These are phyloP conservation scores for Candida orba DNA, from an alignment of 805 yeast species.

Conservation along the genomic window DNA sequence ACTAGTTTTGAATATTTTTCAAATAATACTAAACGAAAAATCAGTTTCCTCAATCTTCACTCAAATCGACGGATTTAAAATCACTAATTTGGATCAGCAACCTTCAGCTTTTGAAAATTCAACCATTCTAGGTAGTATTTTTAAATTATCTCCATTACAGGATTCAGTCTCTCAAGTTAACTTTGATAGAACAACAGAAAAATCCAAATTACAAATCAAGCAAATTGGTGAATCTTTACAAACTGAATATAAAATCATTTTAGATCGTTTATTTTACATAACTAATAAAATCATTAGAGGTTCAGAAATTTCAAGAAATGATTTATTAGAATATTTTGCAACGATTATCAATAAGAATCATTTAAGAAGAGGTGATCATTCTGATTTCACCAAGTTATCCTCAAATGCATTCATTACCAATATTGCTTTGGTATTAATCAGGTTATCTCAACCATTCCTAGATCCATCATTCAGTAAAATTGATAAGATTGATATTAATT, in stretches of 20 bases:
- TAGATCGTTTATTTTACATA: slow-evolving; percentile 62
- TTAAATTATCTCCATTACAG: slow-evolving; percentile 67
- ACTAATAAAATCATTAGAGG: slow-evolving; percentile 72
- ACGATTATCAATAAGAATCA: slow-evolving; percentile 75
- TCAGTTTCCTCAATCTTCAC: slow-evolving; percentile 55
- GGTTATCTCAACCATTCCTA: slow-evolving; percentile 77
- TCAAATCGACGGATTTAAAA: slow-evolving; percentile 45
- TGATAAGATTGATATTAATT: slow-evolving; percentile 69
- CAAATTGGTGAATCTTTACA: slow-evolving; percentile 54
- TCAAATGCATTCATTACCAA: slow-evolving; percentile 81
- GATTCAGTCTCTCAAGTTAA: slow-evolving; percentile 44
- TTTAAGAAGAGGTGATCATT: slow-evolving; percentile 79
- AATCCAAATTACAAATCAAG: slow-evolving; percentile 36
- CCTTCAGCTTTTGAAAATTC: slow-evolving; percentile 50
- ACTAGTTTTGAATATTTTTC: slow-evolving; percentile 46
- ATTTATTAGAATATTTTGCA: slow-evolving; percentile 61
- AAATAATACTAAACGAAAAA: slow-evolving; percentile 51
- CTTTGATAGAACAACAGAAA: slow-evolving; percentile 25
- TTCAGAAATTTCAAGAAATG: slow-evolving; percentile 54
- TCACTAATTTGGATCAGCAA: slow-evolving; percentile 32
- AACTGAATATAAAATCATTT: slow-evolving; percentile 50
- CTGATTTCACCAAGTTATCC: slow-evolving; percentile 57
- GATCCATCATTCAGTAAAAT: slow-evolving; percentile 60
- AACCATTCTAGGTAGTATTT: slow-evolving; percentile 71
- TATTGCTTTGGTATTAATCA: slow-evolving; percentile 56